Base-by-base conservation (phyloP, 106 monocot genomes). In the Posidonia australis region DNA sequence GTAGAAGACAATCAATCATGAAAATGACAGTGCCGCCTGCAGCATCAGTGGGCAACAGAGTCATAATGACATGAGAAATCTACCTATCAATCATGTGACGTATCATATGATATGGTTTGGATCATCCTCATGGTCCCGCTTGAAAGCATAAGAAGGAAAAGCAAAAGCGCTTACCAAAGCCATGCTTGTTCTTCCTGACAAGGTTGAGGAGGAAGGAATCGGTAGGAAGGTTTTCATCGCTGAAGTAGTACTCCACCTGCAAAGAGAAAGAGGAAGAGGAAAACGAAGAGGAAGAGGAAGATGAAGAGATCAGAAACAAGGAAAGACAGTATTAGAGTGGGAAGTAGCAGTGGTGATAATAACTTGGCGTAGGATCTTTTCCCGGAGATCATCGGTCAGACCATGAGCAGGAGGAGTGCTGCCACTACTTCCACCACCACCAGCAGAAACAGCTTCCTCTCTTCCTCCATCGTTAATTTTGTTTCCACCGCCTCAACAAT, bases 221-320 rank as follows among this genome's bases (percentile, higher is more conserved):
- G 0, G 78, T 83, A 9, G 88, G 83, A 22, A 93, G 75, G 74
- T 93, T 93, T 62, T 81, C 86, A 68, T 93, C 89, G 62, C 93
- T 89, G 62, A 93, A 93, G 61, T 89, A 93, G 70, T 93, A 93
- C 29, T 93, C 88, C 22, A 93, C 93, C 92, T 92, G 64, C 44
- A 82, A 6, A 44, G 51, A 60, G 25, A 10, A 30, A 61, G 20
- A 30, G 16, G 26, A 58, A 26, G 6, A 25, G 19, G 14, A 70
- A 41, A 13, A 56, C 23, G 23, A 21, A 56, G 0, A 56, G 12
- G n/a, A n/a, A n/a, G n/a, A n/a, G n/a, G n/a, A n/a, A n/a, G n/a
- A n/a, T n/a, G n/a, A n/a, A n/a, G n/a, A n/a, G n/a, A 18, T 7
- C 9, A 46, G 1, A 70, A 46, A 53, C 44, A 13, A 41, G 16